Evolutionary conservation across 345 rosid genomes (phyloP).

Genomic region (Corymbia maculata): DNA sequence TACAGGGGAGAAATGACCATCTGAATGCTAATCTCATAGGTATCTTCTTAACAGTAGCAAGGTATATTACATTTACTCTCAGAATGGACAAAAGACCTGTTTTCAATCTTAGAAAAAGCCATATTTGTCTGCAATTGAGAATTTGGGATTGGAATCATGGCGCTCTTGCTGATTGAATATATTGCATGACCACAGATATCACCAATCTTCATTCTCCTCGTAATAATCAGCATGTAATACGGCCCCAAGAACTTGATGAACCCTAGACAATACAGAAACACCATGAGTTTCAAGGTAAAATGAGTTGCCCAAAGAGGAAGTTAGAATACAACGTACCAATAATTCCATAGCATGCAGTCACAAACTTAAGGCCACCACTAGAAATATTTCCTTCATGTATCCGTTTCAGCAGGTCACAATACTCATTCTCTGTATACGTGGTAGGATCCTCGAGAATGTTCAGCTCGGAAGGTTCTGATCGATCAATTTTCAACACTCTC

Average conservation of each 20-base stretch:
- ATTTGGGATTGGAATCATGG: conserved; percentile 66
- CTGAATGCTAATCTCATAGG: conserved; percentile 11
- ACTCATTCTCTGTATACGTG: conserved; percentile 65
- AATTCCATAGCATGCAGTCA: conserved; percentile 80
- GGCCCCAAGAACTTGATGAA: conserved; percentile 96
- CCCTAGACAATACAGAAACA: conserved; percentile 34
- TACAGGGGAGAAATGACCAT: conserved; percentile 25
- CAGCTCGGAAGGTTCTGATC: conserved; percentile 63
- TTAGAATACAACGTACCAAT: conserved; percentile 44
- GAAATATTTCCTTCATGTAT: conserved; percentile 76
- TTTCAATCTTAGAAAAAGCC: conserved; percentile 89
- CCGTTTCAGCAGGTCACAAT: conserved; percentile 55
- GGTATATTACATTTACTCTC: conserved; percentile 79
- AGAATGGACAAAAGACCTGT: conserved; percentile 94
- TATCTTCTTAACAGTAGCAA: conserved; percentile 36
- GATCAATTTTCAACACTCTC: conserved; percentile 78
- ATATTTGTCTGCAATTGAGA: conserved; percentile 61
- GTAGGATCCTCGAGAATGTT: conserved; percentile 66
- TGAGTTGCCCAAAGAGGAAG: background rate
- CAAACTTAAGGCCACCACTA: conserved; percentile 84
- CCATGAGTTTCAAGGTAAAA: conserved; percentile 2
- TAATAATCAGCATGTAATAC: conserved; percentile 84
- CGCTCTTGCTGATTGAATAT: conserved; percentile 68
- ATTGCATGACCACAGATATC: conserved; percentile 69
- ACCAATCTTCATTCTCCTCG: conserved; percentile 88